Percentiles rank a stretch among this genome's conserved stretches.
Conservation (phyloP, 208 protist genomes). For the Wallacemonas sp. region DNA sequence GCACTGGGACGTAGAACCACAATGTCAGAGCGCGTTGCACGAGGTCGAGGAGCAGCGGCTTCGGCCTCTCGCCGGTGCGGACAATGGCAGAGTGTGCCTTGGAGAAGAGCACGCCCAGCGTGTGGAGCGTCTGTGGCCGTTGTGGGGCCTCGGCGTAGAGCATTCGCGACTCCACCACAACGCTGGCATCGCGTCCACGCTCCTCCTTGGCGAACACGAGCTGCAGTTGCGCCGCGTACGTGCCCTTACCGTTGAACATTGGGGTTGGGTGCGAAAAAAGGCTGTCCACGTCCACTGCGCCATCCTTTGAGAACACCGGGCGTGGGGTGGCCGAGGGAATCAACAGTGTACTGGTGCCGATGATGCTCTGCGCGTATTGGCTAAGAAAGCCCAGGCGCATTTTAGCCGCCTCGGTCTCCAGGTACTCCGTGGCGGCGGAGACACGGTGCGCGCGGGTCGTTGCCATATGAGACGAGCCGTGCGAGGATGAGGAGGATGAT, state of each 20-base stretch:
- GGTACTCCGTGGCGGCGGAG: conserved; percentile 6
- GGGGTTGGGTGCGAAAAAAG: conserved; percentile 52
- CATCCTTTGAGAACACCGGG: conserved; percentile 50
- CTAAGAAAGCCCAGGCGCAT: conserved; percentile 45
- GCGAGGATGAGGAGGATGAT: too few species aligned
- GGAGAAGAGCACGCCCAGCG: conserved; percentile 58
- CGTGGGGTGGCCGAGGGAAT: conserved; percentile 39
- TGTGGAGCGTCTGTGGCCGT: conserved; percentile 30
- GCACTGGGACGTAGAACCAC: conserved; percentile 38
- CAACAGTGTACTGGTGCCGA: conserved; percentile 68
- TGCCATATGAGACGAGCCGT: neutral
- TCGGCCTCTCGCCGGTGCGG: conserved; percentile 31
- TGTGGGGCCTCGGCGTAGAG: conserved; percentile 54
- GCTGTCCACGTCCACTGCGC: conserved; percentile 54
- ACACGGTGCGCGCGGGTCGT: neutral
- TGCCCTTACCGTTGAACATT: conserved; percentile 63
- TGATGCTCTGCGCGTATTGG: conserved; percentile 44
- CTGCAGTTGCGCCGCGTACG: conserved; percentile 60
- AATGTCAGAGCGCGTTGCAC: conserved; percentile 20
- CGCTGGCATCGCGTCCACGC: conserved; percentile 41
- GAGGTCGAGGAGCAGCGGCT: conserved; percentile 14
- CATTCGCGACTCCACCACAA: conserved; percentile 60
- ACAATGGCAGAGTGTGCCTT: conserved; percentile 46
- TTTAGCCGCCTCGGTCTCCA: conserved; percentile 14
- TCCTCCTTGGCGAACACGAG: conserved; percentile 64